Evolutionary conservation across 352 stramenopile genomes (phyloP).

Genomic region (Globisporangium solare): DNA sequence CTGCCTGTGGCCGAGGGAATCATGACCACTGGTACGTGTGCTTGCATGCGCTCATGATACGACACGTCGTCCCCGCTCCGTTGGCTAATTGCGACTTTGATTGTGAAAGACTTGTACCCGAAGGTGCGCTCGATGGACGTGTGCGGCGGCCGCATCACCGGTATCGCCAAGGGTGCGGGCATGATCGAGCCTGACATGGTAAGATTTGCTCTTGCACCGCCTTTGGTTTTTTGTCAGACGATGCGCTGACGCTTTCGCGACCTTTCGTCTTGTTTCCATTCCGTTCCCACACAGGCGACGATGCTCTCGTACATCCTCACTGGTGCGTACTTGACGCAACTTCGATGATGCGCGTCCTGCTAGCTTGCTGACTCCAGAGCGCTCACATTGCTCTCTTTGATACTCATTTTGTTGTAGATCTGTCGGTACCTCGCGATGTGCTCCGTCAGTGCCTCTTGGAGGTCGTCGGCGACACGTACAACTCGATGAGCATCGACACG

Average conservation of each 20-base stretch:
- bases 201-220: conserved; percentile 25
- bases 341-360: no score
- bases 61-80: background rate
- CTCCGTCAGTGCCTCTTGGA: conserved; percentile 75
- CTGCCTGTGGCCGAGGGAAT: conserved; percentile 93
- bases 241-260: background rate
- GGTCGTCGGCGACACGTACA: conserved; percentile 87
- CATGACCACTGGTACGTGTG: conserved; percentile 91
- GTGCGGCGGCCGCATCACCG: conserved; percentile 90
- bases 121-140: conserved; percentile 86
- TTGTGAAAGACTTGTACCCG: conserved; percentile 70
- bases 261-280: background rate
- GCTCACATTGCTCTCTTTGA: no score
- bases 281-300: conserved; percentile 28
- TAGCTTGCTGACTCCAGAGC: no score
- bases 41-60: background rate
- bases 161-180: conserved; percentile 97
- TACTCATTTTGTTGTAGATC: conserved; percentile 21
- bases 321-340: conserved; percentile 23
- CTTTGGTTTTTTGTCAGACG: conserved; percentile 29
- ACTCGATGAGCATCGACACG: conserved; percentile 95
- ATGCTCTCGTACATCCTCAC: conserved; percentile 90
- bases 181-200: conserved; percentile 99
- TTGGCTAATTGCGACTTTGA: background rate
- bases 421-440: conserved; percentile 77